Evolutionary conservation across 768 basidiomycete species (phyloP).

Genomic region (Agaricus bisporus): DNA sequence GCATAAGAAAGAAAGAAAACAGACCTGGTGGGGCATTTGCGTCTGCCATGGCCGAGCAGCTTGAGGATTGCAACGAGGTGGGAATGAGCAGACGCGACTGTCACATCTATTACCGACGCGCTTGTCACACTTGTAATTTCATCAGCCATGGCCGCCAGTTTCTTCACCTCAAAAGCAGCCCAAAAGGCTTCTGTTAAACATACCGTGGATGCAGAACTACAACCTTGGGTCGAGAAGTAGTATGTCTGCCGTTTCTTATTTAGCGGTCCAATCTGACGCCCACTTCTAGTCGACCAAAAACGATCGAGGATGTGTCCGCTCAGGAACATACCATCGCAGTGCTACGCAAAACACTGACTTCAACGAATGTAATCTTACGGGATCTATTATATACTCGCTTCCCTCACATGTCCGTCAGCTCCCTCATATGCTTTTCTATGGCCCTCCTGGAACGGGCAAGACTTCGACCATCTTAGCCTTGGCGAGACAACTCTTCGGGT

Average conservation of each 20-base stretch:
- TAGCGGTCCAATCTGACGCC: background rate
- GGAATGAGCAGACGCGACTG: slow-evolving; percentile 30
- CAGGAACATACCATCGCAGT: slow-evolving; percentile 97
- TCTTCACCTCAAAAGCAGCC: slow-evolving; percentile 50
- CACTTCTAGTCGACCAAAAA: slow-evolving; percentile 77
- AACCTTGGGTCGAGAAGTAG: slow-evolving; percentile 99
- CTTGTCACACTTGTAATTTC: slow-evolving; percentile 17
- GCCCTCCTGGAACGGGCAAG: slow-evolving; percentile 97
- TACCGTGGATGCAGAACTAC: slow-evolving; percentile 48
- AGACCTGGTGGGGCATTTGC: background rate
- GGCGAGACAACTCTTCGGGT: slow-evolving; percentile 93
- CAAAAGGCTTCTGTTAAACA: slow-evolving; percentile 39
- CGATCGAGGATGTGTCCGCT: slow-evolving; percentile 95
- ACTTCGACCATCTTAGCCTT: slow-evolving; percentile 97
- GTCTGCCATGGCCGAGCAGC: slow-evolving; percentile 1
- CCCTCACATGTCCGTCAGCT: slow-evolving; percentile 47
- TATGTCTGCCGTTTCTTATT: slow-evolving; percentile 29
- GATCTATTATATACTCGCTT: background rate
- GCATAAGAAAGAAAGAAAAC: background rate
- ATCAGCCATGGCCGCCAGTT: slow-evolving; percentile 44
- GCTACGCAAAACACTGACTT: slow-evolving; percentile 82
- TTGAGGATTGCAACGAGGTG: slow-evolving; percentile 20
- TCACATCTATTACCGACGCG: slow-evolving; percentile 19
- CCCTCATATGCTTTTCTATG: slow-evolving; percentile 99
- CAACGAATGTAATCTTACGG: slow-evolving; percentile 67